Conservation (phyloP, 208 protist species). For the Herpetomonas tarakana region DNA sequence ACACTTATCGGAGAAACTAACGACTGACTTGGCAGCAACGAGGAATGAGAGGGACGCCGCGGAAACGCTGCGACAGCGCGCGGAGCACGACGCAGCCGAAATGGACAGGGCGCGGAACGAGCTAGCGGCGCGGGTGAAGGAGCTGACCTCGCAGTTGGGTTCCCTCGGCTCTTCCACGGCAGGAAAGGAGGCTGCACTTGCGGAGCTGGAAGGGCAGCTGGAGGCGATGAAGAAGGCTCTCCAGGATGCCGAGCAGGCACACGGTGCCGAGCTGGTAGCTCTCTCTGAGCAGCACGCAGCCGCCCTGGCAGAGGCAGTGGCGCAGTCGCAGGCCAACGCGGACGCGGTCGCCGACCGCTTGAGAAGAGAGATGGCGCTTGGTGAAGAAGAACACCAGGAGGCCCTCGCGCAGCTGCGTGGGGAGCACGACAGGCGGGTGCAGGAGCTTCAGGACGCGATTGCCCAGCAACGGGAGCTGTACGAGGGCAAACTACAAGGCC, state of each 20-base stretch:
- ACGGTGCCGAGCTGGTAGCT: constrained; percentile 15
- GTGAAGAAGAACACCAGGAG: constrained; percentile 5
- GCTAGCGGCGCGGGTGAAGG: constrained; percentile 1
- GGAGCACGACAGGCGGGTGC: constrained; percentile 16
- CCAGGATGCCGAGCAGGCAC: background rate
- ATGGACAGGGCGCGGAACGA: background rate
- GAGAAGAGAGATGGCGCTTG: constrained; percentile 9
- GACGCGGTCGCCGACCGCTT: constrained; percentile 6
- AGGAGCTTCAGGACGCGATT: background rate
- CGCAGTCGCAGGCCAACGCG: background rate
- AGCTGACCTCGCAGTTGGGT: constrained; percentile 4
- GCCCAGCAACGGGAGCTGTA: background rate
- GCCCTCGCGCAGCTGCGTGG: constrained; percentile 25
- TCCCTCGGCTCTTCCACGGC: constrained; percentile 8
- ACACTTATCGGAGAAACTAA: background rate
- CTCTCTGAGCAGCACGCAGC: constrained; percentile 9
- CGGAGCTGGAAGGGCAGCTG: constrained; percentile 12
- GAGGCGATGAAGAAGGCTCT: constrained; percentile 7
- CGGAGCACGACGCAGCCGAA: constrained; percentile 3
- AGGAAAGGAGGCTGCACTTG: constrained; percentile 5
- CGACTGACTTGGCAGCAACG: background rate
- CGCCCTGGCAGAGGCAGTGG: constrained; percentile 7
- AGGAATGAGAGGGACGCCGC: constrained; percentile 1
- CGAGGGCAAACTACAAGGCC: background rate
- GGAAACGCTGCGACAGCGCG: background rate